Evolutionary conservation across 2,329 filamentous ascomycete species (phyloP).

Genomic region (Fusarium solani-melongenae): DNA sequence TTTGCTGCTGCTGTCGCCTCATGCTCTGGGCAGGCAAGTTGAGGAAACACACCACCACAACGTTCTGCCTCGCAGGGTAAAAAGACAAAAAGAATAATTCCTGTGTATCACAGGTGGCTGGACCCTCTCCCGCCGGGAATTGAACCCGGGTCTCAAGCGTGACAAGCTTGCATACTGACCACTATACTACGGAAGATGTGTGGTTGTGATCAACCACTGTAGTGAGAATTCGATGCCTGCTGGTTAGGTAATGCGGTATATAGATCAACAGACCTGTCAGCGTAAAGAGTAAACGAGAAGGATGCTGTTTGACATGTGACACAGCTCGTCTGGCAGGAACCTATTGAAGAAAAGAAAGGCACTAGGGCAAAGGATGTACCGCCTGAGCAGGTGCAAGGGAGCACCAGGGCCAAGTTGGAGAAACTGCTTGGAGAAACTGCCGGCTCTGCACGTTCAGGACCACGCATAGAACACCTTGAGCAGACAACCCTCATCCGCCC

Average conservation of each 20-base stretch:
- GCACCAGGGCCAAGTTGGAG: background rate
- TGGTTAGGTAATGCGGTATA: background rate
- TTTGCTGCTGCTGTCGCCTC: background rate
- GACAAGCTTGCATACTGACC: slow-evolving; percentile 36
- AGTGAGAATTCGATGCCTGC: background rate
- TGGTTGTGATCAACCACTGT: slow-evolving; percentile 9
- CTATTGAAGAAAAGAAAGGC: background rate
- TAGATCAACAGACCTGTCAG: background rate
- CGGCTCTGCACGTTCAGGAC: background rate
- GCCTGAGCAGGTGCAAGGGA: background rate
- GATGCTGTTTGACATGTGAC: background rate
- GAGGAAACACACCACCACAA: background rate
- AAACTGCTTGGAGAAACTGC: background rate
- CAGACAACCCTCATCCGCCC: background rate
- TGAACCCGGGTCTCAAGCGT: background rate
- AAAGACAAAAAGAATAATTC: background rate
- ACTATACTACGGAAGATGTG: slow-evolving; percentile 34
- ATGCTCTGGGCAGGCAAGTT: background rate
- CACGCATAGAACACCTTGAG: background rate
- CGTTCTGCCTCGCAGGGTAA: background rate
- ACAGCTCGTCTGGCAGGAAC: background rate
- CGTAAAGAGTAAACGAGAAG: background rate
- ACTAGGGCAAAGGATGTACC: background rate
- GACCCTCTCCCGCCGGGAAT: background rate
- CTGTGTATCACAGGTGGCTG: background rate